Evolutionary conservation across 2,329 filamentous ascomycete genomes (phyloP).

Genomic region (Colletotrichum sp.): DNA sequence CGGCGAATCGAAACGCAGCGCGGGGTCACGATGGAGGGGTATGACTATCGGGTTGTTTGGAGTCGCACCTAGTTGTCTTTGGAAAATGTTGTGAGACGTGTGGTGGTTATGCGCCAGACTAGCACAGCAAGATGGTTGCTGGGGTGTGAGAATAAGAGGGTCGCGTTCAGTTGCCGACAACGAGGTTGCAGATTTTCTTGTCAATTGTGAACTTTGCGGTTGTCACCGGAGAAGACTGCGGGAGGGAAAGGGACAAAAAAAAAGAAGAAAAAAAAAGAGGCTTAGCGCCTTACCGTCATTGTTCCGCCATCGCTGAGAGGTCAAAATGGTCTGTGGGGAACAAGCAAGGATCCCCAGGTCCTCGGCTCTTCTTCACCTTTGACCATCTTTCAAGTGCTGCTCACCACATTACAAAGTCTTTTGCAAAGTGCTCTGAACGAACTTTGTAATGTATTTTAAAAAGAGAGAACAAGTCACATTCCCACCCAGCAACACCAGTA

Average conservation of each 20-base stretch:
- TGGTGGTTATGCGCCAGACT: neutral
- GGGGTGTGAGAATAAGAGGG: neutral
- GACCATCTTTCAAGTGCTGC: neutral
- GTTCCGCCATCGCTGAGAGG: conserved; percentile 15
- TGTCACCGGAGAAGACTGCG: neutral
- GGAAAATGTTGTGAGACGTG: neutral
- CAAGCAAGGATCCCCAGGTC: neutral
- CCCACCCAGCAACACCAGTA: neutral
- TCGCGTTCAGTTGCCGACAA: neutral
- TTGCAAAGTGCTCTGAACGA: neutral
- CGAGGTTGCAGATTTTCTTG: neutral
- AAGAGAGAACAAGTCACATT: neutral
- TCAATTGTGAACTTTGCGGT: neutral
- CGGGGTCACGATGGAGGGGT: conserved; percentile 22
- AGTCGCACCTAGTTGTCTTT: neutral
- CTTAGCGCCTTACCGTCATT: neutral
- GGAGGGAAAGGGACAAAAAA: neutral
- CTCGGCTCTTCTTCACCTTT: neutral
- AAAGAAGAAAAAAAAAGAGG: conserved; percentile 5
- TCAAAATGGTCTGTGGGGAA: conserved; percentile 1
- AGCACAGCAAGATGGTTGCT: neutral
- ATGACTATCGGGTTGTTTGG: conserved; percentile 1
- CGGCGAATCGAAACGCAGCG: conserved; percentile 19
- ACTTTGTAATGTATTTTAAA: neutral
- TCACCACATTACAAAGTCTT: neutral